A percentile compares a stretch with the other conserved stretches of the same genome.
Evolutionary conservation across 2,329 filamentous ascomycete genomes (phyloP).

Genomic region (Annulohypoxylon truncatum): DNA sequence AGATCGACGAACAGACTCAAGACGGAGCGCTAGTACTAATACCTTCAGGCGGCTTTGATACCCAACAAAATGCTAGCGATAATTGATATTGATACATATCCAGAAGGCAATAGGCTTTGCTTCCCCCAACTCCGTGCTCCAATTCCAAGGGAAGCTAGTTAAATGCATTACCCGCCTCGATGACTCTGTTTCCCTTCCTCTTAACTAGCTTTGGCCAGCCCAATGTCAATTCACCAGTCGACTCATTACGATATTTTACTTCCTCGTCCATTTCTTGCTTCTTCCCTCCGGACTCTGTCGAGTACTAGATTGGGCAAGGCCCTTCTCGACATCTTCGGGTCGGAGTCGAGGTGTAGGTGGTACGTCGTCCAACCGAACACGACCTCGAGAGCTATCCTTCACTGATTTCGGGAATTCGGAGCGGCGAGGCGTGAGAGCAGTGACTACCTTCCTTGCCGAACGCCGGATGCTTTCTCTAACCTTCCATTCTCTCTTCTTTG

Average conservation of each 20-base stretch:
- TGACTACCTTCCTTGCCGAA: constrained; percentile 72
- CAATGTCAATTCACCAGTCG: constrained; percentile 1
- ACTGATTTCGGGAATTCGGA: constrained; percentile 70
- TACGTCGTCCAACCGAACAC: constrained; percentile 65
- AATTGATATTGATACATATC: constrained; percentile 39
- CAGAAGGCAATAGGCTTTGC: constrained; percentile 17
- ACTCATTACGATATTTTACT: constrained; percentile 31
- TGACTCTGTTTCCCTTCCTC: constrained; percentile 13
- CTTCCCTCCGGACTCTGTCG: constrained; percentile 45
- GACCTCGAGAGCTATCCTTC: constrained; percentile 59
- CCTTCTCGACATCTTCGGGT: constrained; percentile 70
- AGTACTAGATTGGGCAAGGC: constrained; percentile 52
- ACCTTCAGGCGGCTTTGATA: constrained; percentile 69
- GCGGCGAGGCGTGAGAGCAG: constrained; percentile 70
- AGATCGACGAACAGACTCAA: constrained; percentile 53
- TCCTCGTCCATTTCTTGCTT: constrained; percentile 47
- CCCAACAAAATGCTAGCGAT: constrained; percentile 56
- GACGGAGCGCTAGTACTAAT: constrained; percentile 81
- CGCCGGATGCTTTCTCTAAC: constrained; percentile 77
- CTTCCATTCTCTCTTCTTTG: constrained; percentile 88
- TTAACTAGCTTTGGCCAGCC: constrained; percentile 12
- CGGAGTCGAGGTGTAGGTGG: constrained; percentile 68
- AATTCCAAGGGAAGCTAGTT: constrained; percentile 16
- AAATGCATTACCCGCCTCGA: constrained; percentile 10
- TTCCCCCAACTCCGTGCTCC: constrained; percentile 33